phyloP scores from a whole-genome alignment of 768 basidiomycete species.

The Suillus variegatus region DNA sequence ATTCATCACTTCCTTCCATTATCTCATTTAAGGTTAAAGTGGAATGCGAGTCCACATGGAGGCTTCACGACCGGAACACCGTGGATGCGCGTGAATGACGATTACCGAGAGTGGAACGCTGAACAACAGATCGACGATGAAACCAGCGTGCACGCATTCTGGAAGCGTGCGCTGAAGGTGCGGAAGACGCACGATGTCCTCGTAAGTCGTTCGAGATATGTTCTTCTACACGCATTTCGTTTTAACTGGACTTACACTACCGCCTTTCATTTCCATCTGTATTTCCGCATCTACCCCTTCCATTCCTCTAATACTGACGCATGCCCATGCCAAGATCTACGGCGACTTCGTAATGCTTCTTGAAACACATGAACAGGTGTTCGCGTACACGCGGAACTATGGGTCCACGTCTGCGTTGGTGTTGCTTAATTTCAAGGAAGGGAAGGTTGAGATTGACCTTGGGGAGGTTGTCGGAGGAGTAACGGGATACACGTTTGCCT shows the following conservation, averaged over 20 bases:
- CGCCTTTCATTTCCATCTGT: not conserved
- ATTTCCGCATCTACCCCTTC: not conserved
- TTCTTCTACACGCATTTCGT: not conserved
- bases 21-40: constrained; percentile 38
- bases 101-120: constrained; percentile 63
- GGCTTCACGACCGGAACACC: constrained; percentile 68
- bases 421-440: constrained; percentile 48
- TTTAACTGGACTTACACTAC: no score
- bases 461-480: constrained; percentile 5
- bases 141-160: constrained; percentile 61
- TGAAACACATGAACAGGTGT: constrained; percentile 46
- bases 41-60: constrained; percentile 53
- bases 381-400: constrained; percentile 52
- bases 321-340: constrained; percentile 44
- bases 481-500: constrained; percentile 15
- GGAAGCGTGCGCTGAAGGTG: constrained; percentile 52
- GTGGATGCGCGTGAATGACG: constrained; percentile 78
- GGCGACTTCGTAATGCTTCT: constrained; percentile 59
- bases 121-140: constrained; percentile 45
- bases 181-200: constrained; percentile 42
- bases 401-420: constrained; percentile 37
- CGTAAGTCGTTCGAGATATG: not conserved
- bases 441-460: constrained; percentile 21
- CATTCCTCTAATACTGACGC: not conserved
- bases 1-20: not conserved